A percentile compares a stretch with the other conserved stretches of the same genome.
Conservation (phyloP, 2,329 filamentous ascomycete species). For the Fusarium buharicum region DNA sequence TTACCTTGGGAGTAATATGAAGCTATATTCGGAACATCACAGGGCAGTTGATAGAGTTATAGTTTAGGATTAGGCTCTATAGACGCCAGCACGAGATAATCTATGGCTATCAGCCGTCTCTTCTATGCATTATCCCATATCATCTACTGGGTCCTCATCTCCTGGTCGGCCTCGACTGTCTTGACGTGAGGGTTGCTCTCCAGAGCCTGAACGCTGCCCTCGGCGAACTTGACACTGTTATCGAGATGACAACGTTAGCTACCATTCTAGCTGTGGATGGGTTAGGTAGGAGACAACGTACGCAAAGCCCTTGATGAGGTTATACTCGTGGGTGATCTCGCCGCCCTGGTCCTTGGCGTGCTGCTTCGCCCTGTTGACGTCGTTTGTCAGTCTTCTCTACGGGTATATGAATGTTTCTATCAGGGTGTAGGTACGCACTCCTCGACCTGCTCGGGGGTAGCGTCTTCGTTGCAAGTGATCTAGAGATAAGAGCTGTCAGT, state of each 20-base stretch:
- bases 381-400: neutral
- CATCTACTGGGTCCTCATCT: conserved; percentile 76
- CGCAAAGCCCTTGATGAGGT: conserved; percentile 92
- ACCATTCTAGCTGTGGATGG: too few species aligned
- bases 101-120: conserved; percentile 19
- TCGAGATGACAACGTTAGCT: conserved; percentile 5
- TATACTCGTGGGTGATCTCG: conserved; percentile 85
- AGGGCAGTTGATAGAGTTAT: neutral
- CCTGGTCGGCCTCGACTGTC: conserved; percentile 76
- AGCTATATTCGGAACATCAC: neutral
- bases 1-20: neutral
- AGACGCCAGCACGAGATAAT: conserved; percentile 17
- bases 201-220: conserved; percentile 73
- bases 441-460: conserved; percentile 72
- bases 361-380: conserved; percentile 75
- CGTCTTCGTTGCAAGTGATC: conserved; percentile 82
- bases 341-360: conserved; percentile 79
- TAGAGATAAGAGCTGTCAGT: conserved; percentile 51
- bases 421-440: conserved; percentile 60
- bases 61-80: conserved; percentile 21
- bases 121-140: neutral
- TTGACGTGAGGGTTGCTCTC: conserved; percentile 77
- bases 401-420: neutral
- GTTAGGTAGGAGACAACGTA: conserved; percentile 59
- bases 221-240: conserved; percentile 75